phyloP scores from a whole-genome alignment of 139 green algal species.

The Desmodesmus armatus region DNA sequence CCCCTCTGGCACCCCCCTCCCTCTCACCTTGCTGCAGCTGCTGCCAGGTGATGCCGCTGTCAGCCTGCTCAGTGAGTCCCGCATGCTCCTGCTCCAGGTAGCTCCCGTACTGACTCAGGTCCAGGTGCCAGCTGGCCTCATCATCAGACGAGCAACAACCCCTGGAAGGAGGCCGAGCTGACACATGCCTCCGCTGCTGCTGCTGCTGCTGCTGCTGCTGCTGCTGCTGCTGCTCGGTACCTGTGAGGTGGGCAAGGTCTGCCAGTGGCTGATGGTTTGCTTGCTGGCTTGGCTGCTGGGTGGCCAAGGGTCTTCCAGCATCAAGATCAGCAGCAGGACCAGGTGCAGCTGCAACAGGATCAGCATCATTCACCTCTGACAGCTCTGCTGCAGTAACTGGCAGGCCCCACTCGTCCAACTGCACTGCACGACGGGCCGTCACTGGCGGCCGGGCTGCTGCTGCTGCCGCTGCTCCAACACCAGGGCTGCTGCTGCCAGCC shows the following conservation, averaged over 20 bases:
- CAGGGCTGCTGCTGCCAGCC: not conserved
- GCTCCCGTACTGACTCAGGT: too few relatives aligned
- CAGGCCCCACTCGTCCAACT: slow-evolving; percentile 33
- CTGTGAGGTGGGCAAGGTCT: not conserved
- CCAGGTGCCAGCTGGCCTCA: too few relatives aligned
- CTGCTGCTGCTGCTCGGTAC: not conserved
- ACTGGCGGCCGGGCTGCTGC: not conserved
- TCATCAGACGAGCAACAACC: too few relatives aligned
- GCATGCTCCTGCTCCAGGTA: too few relatives aligned
- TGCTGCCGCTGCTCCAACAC: slow-evolving; percentile 11
- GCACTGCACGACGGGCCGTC: not conserved
- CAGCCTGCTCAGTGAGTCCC: too few relatives aligned
- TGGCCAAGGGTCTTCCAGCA: too few relatives aligned
- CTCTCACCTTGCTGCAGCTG: slow-evolving; percentile 29
- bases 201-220: slow-evolving; percentile 1
- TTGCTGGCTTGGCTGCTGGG: not conserved
- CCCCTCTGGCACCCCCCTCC: not conserved
- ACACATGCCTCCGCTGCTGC: not conserved
- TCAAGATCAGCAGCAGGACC: slow-evolving; percentile 10
- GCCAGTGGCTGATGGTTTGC: not conserved
- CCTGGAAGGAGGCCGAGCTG: too few relatives aligned
- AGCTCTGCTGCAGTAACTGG: not conserved
- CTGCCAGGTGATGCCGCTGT: slow-evolving; percentile 25
- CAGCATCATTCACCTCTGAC: not conserved
- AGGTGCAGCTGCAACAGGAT: not conserved